Conservation (phyloP, 2,329 filamentous ascomycete genomes). For the Epichloe sylvatica region DNA sequence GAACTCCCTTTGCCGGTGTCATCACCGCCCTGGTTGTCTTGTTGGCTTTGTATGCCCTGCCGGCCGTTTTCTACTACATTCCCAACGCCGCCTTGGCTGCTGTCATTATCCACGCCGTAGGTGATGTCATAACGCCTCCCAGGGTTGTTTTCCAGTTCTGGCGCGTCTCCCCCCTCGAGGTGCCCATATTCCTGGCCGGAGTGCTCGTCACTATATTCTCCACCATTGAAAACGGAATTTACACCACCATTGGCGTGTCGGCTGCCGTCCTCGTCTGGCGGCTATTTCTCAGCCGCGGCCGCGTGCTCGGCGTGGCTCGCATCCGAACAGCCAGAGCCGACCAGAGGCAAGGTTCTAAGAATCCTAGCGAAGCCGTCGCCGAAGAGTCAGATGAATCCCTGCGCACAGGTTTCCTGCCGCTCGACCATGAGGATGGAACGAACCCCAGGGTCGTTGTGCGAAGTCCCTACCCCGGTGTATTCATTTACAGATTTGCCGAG, state of each 20-base stretch:
- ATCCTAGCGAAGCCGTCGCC: conserved; percentile 15
- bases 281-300: conserved; percentile 61
- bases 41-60: conserved; percentile 72
- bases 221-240: conserved; percentile 74
- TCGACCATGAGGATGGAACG: conserved; percentile 35
- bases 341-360: conserved; percentile 8
- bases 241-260: conserved; percentile 61
- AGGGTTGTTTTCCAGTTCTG: conserved; percentile 80
- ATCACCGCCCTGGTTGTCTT: conserved; percentile 74
- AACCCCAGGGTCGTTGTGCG: conserved; percentile 33
- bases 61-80: conserved; percentile 80
- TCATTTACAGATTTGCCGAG: conserved; percentile 41
- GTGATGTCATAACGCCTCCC: conserved; percentile 71
- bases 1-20: conserved; percentile 73
- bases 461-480: conserved; percentile 38
- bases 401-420: conserved; percentile 31
- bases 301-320: conserved; percentile 64
- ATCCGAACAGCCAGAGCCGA: conserved; percentile 69
- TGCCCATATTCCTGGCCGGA: conserved; percentile 72
- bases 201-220: conserved; percentile 72
- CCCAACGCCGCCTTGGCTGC: conserved; percentile 61
- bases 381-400: conserved; percentile 32
- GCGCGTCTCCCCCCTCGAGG: conserved; percentile 69
- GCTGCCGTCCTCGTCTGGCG: conserved; percentile 62
- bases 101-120: conserved; percentile 84